Percentiles rank a stretch among this genome's conserved stretches.
Evolutionary conservation across 805 yeast genomes (phyloP).

Genomic region (Nakazawaea peltata): DNA sequence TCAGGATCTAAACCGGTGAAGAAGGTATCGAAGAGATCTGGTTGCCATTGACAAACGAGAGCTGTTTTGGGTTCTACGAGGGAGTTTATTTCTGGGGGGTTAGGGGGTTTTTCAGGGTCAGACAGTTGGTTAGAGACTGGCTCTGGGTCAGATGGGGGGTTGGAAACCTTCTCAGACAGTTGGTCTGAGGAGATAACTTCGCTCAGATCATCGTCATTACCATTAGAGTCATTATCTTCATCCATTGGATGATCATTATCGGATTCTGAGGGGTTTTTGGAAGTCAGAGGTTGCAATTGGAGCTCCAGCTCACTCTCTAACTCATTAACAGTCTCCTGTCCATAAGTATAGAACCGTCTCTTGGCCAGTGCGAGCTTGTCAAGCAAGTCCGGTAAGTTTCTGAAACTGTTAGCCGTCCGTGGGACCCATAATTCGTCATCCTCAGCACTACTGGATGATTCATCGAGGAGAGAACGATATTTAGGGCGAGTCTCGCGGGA

Average conservation of each 20-base stretch:
- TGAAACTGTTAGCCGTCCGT: slow-evolving; percentile 28
- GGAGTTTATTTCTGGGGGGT: slow-evolving; percentile 7
- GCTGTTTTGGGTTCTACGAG: slow-evolving; percentile 28
- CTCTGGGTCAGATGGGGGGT: background rate
- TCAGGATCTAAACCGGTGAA: slow-evolving; percentile 42
- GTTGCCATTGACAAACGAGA: slow-evolving; percentile 63
- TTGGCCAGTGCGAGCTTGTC: slow-evolving; percentile 22
- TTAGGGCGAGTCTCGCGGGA: slow-evolving; percentile 17
- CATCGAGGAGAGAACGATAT: slow-evolving; percentile 10
- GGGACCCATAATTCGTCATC: slow-evolving; percentile 37
- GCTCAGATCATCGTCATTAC: slow-evolving; percentile 2
- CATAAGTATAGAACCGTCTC: slow-evolving; percentile 23
- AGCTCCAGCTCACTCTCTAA: background rate
- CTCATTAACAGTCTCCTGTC: slow-evolving; percentile 9
- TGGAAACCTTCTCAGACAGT: background rate
- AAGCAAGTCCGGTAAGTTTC: slow-evolving; percentile 28
- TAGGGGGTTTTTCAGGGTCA: slow-evolving; percentile 8
- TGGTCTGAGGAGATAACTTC: background rate
- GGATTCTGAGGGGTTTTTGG: too few relatives aligned
- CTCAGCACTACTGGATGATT: slow-evolving; percentile 16
- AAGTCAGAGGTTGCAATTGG: background rate
- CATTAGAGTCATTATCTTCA: slow-evolving; percentile 2
- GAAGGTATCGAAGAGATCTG: slow-evolving; percentile 36
- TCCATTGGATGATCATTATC: slow-evolving; percentile 5
- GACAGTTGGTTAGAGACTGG: background rate